phyloP scores from a whole-genome alignment of 2,329 filamentous ascomycete species.

The Penicillium sp. region DNA sequence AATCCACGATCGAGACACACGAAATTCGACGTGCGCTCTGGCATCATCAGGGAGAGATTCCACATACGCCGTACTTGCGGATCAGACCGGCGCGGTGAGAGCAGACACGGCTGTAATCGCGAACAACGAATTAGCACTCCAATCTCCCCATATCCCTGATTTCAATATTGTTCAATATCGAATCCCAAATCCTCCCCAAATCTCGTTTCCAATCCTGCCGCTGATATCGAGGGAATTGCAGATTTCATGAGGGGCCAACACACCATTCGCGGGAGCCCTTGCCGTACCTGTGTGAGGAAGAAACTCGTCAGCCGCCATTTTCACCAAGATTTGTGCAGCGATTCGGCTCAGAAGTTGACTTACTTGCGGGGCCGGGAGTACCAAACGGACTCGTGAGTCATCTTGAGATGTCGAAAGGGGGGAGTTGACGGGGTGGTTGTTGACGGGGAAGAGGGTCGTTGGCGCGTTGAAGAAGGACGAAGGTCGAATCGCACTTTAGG shows the following conservation, averaged over 20 bases:
- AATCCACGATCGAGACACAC: conserved; percentile 9
- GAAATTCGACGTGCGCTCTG: background rate
- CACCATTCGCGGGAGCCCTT: conserved; percentile 96
- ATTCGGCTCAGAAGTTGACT: conserved; percentile 20
- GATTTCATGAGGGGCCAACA: conserved; percentile 42
- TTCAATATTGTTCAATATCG: conserved; percentile 2
- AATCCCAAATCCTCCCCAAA: background rate
- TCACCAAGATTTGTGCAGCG: conserved; percentile 12
- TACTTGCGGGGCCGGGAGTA: conserved; percentile 96
- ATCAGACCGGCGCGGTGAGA: conserved; percentile 98
- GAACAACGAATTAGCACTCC: conserved; percentile 27
- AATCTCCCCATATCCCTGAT: background rate
- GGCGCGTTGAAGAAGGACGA: conserved; percentile 37
- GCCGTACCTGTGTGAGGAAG: conserved; percentile 56
- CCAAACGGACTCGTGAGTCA: conserved; percentile 97
- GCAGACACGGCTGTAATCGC: conserved; percentile 68
- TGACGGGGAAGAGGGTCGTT: conserved; percentile 36
- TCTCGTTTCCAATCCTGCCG: background rate
- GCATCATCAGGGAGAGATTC: conserved; percentile 4
- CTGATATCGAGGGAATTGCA: conserved; percentile 15
- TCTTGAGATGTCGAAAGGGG: conserved; percentile 54
- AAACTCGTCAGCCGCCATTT: conserved; percentile 19
- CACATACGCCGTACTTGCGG: conserved; percentile 85
- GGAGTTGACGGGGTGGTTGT: conserved; percentile 37
- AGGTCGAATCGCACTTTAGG: conserved; percentile 24